These are phyloP conservation scores for Globisporangium perplexum DNA, from an alignment of 352 stramenopile species.

Conservation along the genomic window DNA sequence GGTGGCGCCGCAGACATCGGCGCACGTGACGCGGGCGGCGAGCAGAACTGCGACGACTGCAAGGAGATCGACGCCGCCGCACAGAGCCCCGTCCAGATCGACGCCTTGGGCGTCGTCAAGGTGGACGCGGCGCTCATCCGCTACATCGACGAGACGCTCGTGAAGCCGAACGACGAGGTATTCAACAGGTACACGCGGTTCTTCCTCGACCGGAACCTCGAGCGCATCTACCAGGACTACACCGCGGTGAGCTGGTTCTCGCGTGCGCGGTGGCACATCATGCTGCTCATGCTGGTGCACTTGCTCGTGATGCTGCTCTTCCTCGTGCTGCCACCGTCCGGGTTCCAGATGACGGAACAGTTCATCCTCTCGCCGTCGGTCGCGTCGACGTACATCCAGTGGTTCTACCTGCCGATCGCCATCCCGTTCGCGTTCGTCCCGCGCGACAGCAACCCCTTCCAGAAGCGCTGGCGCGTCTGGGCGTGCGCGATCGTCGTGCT, in stretches of 20 bases:
- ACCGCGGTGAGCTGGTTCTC: conserved; percentile 78
- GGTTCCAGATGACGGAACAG: conserved; percentile 59
- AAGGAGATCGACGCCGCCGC: not conserved
- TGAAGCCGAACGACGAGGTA: conserved; percentile 65
- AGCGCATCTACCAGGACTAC: conserved; percentile 83
- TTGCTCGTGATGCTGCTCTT: conserved; percentile 64
- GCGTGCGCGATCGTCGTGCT: conserved; percentile 71
- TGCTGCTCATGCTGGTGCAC: conserved; percentile 68
- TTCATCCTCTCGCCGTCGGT: conserved; percentile 51
- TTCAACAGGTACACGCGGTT: conserved; percentile 78
- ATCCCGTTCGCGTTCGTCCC: conserved; percentile 75
- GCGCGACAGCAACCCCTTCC: conserved; percentile 58
- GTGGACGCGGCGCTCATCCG: conserved; percentile 49
- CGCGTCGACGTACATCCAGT: conserved; percentile 51
- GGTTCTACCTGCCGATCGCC: conserved; percentile 59
- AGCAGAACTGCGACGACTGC: not conserved
- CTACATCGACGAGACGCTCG: conserved; percentile 69
- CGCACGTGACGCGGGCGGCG: not conserved
- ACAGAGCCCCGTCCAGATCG: not conserved
- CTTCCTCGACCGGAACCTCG: conserved; percentile 71
- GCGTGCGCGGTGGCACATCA: conserved; percentile 66
- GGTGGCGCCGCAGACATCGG: conserved; percentile 2
- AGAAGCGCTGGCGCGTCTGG: conserved; percentile 70
- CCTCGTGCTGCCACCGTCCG: conserved; percentile 47
- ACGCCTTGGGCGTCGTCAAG: conserved; percentile 8